Conservation (phyloP, 2,329 filamentous ascomycete species). For the Botrytis fragariae region DNA sequence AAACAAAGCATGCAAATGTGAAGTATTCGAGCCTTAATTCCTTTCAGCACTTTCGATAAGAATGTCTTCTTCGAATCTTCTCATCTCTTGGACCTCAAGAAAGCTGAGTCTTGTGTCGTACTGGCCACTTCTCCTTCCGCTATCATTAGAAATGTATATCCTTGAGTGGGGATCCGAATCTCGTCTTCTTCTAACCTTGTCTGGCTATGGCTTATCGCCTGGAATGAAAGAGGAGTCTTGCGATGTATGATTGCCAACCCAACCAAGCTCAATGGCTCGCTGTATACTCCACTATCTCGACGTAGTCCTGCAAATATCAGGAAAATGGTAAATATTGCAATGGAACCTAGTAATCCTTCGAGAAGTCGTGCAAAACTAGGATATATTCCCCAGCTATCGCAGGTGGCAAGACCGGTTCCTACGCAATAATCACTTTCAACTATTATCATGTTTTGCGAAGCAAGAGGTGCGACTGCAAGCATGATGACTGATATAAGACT, state of each 20-base stretch:
- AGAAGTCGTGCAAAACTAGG: not conserved
- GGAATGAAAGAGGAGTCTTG: not conserved
- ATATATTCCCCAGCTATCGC: conserved; percentile 3
- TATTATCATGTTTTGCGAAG: not conserved
- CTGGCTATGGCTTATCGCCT: not conserved
- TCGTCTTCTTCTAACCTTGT: no score
- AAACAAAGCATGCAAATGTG: not conserved
- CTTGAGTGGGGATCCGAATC: not conserved
- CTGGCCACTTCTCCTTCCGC: not conserved
- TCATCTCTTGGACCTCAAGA: not conserved
- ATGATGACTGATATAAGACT: not conserved
- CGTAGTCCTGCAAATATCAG: not conserved
- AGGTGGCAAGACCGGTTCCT: not conserved
- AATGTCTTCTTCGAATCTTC: not conserved
- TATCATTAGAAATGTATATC: not conserved
- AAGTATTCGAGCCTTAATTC: not conserved
- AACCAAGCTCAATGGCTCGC: conserved; percentile 4
- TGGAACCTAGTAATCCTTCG: not conserved
- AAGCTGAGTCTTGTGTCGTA: not conserved
- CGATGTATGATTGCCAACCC: not conserved
- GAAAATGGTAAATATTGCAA: not conserved
- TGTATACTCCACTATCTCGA: not conserved
- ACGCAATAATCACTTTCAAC: not conserved
- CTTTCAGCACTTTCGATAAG: not conserved
- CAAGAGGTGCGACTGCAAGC: not conserved